phyloP scores from a whole-genome alignment of 768 basidiomycete genomes.

The Tremella yokohamensis region DNA sequence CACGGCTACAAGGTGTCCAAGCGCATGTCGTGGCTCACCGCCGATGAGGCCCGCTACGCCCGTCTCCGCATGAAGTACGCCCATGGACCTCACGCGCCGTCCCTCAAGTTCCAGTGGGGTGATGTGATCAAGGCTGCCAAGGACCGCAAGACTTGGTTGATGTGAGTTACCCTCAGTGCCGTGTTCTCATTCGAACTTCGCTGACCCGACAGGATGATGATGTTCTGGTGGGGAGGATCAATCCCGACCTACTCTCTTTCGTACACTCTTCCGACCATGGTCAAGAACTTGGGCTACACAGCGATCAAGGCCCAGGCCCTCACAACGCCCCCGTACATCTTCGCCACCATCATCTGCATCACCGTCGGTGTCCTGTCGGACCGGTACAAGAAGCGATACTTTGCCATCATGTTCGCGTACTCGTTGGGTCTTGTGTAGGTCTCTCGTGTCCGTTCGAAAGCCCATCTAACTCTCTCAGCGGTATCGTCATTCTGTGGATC shows the following conservation, averaged over 20 bases:
- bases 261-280: slow-evolving; percentile 16
- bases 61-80: slow-evolving; percentile 4
- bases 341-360: slow-evolving; percentile 3
- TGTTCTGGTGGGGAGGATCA: slow-evolving; percentile 5
- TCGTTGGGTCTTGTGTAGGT: slow-evolving; percentile 2
- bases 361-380: slow-evolving; percentile 5
- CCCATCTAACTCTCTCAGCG: not conserved
- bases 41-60: slow-evolving; percentile 2
- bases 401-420: slow-evolving; percentile 9
- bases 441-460: not conserved
- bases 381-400: slow-evolving; percentile 8
- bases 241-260: not conserved
- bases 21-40: not conserved
- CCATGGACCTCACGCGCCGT: not conserved
- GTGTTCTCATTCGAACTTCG: not conserved
- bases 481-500: slow-evolving; percentile 8
- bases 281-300: slow-evolving; percentile 6
- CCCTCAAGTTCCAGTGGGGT: not conserved
- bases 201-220: slow-evolving; percentile 1
- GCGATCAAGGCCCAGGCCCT: slow-evolving; percentile 8
- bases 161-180: not conserved
- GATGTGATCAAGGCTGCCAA: not conserved
- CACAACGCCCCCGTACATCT: slow-evolving; percentile 7
- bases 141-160: slow-evolving; percentile 2
- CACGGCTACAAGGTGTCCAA: slow-evolving; percentile 2